A percentile compares a stretch with the other conserved stretches of the same genome.
phyloP scores from a whole-genome alignment of 129 eudicot species.

The Artemisia tridentata region DNA sequence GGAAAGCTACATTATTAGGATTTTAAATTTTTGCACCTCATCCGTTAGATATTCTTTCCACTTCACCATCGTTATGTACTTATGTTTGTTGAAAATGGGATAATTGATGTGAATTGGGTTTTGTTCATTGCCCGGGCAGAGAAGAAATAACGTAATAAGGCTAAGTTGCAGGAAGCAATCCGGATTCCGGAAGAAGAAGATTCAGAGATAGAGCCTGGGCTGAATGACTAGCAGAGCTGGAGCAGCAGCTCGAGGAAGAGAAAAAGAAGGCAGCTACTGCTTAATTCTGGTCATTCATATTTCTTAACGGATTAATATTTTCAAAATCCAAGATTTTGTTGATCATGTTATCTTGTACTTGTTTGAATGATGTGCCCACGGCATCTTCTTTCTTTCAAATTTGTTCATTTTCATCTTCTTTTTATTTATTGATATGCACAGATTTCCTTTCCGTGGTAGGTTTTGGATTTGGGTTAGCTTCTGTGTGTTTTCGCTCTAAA shows the following conservation, averaged over 20 bases:
- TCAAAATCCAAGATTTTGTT: neutral
- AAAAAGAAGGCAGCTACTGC: conserved; percentile 47
- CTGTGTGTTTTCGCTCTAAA: too few relatives aligned
- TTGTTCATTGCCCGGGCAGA: conserved; percentile 45
- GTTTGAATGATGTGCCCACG: neutral
- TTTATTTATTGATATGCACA: too few relatives aligned
- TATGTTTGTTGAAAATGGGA: too few relatives aligned
- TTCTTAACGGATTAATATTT: neutral
- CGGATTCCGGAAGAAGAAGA: conserved; percentile 61
- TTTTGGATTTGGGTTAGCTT: too few relatives aligned
- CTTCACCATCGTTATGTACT: neutral
- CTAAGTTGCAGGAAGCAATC: conserved; percentile 73
- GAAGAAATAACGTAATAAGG: conserved; percentile 68
- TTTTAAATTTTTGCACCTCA: too few relatives aligned
- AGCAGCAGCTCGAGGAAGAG: conserved; percentile 49
- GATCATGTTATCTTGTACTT: neutral
- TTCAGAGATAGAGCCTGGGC: conserved; percentile 91
- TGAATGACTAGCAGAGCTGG: too few relatives aligned
- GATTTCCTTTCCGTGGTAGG: too few relatives aligned
- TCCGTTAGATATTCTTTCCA: too few relatives aligned
- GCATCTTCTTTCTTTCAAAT: neutral
- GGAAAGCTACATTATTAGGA: too few relatives aligned
- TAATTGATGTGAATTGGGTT: conserved; percentile 12
- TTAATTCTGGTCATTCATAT: conserved; percentile 14
- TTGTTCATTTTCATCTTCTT: neutral